Conservation (phyloP, 2,329 filamentous ascomycete genomes). For the Trichoderma aggressivum region DNA sequence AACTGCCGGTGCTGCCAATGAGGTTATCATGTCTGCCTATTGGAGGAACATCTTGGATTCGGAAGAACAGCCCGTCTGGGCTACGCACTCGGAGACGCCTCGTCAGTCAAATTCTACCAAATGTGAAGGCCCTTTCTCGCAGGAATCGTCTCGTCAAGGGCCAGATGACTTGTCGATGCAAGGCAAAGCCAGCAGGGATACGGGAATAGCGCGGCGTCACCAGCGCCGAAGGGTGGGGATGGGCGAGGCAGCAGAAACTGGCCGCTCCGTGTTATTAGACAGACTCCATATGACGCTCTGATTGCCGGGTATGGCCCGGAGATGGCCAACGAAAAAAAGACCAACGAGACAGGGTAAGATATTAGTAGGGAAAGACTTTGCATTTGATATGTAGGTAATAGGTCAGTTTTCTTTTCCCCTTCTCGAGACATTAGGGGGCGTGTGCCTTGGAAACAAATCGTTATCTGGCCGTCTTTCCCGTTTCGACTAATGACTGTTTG, state of each 20-base stretch:
- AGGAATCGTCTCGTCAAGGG: background rate
- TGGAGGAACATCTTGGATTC: conserved; percentile 2
- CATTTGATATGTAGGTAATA: background rate
- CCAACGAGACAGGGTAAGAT: background rate
- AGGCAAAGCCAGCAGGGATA: background rate
- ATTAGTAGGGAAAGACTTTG: background rate
- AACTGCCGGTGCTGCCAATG: background rate
- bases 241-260: background rate
- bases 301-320: background rate
- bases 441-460: background rate
- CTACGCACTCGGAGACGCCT: background rate
- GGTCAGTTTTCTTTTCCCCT: background rate
- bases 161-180: background rate
- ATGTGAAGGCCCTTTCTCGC: background rate
- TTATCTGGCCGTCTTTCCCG: background rate
- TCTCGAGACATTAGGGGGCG: background rate
- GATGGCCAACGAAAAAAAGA: background rate
- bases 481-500: background rate
- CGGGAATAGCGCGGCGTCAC: conserved; percentile 1
- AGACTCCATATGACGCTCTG: background rate
- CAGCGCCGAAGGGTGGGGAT: background rate
- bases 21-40: background rate
- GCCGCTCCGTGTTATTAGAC: background rate
- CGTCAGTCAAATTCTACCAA: background rate
- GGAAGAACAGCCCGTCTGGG: background rate